Percentiles rank a stretch among this genome's conserved stretches.
Conservation (phyloP, 495 filamentous ascomycete genomes). For the Penicillium parvum region DNA sequence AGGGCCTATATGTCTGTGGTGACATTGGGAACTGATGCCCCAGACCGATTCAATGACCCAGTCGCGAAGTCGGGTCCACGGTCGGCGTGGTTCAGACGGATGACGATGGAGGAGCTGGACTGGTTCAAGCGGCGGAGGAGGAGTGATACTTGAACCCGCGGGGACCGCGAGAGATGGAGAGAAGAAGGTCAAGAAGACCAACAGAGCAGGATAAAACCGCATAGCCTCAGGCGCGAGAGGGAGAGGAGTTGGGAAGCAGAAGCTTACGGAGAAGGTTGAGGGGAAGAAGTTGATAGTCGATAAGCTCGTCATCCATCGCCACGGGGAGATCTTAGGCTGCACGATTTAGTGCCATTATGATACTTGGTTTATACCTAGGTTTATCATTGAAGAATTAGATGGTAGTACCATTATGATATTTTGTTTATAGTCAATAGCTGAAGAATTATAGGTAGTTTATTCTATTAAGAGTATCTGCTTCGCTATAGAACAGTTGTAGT, state of each 20-base stretch:
- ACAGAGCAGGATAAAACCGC: constrained; percentile 20
- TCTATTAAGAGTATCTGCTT: no score
- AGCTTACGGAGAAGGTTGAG: constrained; percentile 1
- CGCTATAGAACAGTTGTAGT: no score
- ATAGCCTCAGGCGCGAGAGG: no score
- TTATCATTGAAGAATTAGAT: no score
- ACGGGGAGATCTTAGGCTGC: no score
- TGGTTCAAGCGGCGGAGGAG: constrained; percentile 36
- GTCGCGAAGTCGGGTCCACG: constrained; percentile 58
- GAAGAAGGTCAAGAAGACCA: constrained; percentile 23
- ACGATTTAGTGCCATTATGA: no score
- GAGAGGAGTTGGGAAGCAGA: constrained; percentile 1
- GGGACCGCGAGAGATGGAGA: constrained; percentile 34
- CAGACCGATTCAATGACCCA: constrained; percentile 61
- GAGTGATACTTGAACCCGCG: constrained; percentile 42
- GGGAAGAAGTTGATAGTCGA: constrained; percentile 9
- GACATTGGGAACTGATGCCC: constrained; percentile 34
- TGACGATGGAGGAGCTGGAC: constrained; percentile 28
- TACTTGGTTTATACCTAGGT: no score
- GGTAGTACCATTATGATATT: no score
- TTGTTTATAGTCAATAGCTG: no score
- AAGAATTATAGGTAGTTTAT: no score
- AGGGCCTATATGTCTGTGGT: constrained; percentile 22
- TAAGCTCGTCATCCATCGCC: no score
- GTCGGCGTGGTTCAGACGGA: constrained; percentile 29